Base-by-base conservation (phyloP, 1,284 basidiomycete genomes). In the Sanghuangporus weigelae region DNA sequence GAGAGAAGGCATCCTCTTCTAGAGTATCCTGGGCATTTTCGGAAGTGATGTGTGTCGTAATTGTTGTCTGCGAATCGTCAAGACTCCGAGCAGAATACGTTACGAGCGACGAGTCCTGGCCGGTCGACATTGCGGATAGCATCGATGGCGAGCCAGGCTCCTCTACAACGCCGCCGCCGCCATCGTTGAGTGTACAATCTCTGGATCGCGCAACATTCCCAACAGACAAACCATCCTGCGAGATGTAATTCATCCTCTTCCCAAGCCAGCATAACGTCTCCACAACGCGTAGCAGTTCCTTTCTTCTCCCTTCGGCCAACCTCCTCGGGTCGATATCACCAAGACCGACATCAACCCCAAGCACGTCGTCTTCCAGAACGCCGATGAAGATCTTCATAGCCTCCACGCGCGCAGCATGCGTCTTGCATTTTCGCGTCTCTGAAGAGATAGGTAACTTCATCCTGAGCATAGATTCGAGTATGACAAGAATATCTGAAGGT, bases 311-410 rank as follows among this genome's bases (percentile, higher is more conserved):
- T 5, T 76, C 74, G 0, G 87, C 87, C 7, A 90, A 78, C 53
- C 78, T 75, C 49, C 81, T 75, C 2, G 87, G 88, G 67, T 91
- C 87, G 38, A 90, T 19, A 19, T n/a, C 44, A 46, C 44, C 44
- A 14, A 16, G 16, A 0, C 86, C 87, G 10, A 87, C 81, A 66
- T 87, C 83, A 63, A 74, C 72, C 49, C 71, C 70, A 36, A 92
- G 71, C 11, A 92, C 78, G 67, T 90, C 89, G 51, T 79, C 83
- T 60, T 90, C 87, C 3, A 93, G 77, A 3, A 88, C 84, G 26
- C 90, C 90, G 19, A 93, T 79, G 63, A 94, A 87, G 12, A 93
- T 79, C 71, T 92, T 90, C 80, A 91, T 89, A 53, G 85, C 84
- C 38, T 84, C 77, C 7, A 82, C 75, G 67, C 78, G 78, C 19